A percentile compares a stretch with the other conserved stretches of the same genome.
phyloP scores from a whole-genome alignment of 2,329 filamentous ascomycete species.

The Botrytis fragariae region DNA sequence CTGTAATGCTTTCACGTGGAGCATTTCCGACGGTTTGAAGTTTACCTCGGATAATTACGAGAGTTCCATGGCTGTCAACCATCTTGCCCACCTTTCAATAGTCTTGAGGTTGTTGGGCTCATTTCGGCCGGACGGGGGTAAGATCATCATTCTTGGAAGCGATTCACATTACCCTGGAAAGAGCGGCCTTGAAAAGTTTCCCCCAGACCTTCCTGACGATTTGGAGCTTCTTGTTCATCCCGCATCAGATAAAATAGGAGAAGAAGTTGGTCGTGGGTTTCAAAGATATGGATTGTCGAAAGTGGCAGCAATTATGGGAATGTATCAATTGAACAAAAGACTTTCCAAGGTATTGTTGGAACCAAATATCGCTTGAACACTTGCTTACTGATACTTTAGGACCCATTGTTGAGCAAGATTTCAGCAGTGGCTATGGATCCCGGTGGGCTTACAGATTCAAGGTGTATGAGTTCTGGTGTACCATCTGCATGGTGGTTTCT shows the following conservation, averaged over 20 bases:
- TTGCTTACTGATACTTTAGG: background rate
- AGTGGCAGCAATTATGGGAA: background rate
- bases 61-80: constrained; percentile 42
- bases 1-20: constrained; percentile 45
- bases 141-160: constrained; percentile 35
- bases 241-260: background rate
- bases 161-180: constrained; percentile 1
- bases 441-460: background rate
- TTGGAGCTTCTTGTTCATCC: constrained; percentile 2
- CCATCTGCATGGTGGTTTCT: background rate
- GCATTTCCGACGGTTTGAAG: constrained; percentile 37
- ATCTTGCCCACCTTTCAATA: constrained; percentile 42
- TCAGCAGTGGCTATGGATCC: background rate
- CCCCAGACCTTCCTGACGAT: background rate
- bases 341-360: background rate
- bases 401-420: background rate
- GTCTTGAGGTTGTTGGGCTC: constrained; percentile 41
- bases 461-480: background rate
- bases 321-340: constrained; percentile 2
- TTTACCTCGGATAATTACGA: constrained; percentile 42
- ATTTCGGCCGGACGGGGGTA: constrained; percentile 26
- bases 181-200: background rate
- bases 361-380: no score
- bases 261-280: constrained; percentile 3
- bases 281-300: constrained; percentile 7